These are phyloP conservation scores for Beta lomatogona DNA, from an alignment of 179 eudicot species.

Conservation along the genomic window DNA sequence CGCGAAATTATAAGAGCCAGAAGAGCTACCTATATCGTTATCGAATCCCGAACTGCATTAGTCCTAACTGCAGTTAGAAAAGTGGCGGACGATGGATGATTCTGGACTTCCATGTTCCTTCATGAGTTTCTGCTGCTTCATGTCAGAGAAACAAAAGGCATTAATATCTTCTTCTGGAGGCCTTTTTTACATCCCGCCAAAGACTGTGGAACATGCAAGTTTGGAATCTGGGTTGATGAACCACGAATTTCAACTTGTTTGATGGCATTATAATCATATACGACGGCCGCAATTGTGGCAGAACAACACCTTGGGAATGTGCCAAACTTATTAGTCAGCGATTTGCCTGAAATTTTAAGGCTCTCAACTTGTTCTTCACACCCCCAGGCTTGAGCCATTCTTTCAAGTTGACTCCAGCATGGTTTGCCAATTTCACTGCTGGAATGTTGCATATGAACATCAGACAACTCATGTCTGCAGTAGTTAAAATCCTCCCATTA, in stretches of 20 bases:
- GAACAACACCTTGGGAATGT: slow-evolving; percentile 49
- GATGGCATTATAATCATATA: slow-evolving; percentile 35
- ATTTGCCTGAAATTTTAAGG: slow-evolving; percentile 49
- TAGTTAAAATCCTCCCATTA: slow-evolving; percentile 14
- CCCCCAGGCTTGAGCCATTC: slow-evolving; percentile 50
- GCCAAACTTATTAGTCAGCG: slow-evolving; percentile 46
- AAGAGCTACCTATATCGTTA: slow-evolving; percentile 20
- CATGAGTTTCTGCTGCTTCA: slow-evolving; percentile 40
- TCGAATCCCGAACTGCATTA: slow-evolving; percentile 9
- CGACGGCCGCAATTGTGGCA: slow-evolving; percentile 52
- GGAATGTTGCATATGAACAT: slow-evolving; percentile 17
- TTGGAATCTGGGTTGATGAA: slow-evolving; percentile 26
- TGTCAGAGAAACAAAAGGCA: slow-evolving; percentile 20
- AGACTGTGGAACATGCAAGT: slow-evolving; percentile 13
- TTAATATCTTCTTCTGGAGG: slow-evolving; percentile 28
- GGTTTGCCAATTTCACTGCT: slow-evolving; percentile 19
- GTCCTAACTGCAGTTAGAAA: slow-evolving; percentile 11
- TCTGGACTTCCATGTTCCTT: slow-evolving; percentile 24
- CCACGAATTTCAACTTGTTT: slow-evolving; percentile 45
- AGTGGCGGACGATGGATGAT: slow-evolving; percentile 17
- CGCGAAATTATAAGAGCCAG: slow-evolving; percentile 22
- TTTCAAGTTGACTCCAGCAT: slow-evolving; percentile 46
- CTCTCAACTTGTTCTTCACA: slow-evolving; percentile 41
- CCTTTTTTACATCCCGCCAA: slow-evolving; percentile 35
- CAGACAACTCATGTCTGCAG: slow-evolving; percentile 23